phyloP scores from a whole-genome alignment of 2,329 filamentous ascomycete genomes.

The Claviceps lovelessii region DNA sequence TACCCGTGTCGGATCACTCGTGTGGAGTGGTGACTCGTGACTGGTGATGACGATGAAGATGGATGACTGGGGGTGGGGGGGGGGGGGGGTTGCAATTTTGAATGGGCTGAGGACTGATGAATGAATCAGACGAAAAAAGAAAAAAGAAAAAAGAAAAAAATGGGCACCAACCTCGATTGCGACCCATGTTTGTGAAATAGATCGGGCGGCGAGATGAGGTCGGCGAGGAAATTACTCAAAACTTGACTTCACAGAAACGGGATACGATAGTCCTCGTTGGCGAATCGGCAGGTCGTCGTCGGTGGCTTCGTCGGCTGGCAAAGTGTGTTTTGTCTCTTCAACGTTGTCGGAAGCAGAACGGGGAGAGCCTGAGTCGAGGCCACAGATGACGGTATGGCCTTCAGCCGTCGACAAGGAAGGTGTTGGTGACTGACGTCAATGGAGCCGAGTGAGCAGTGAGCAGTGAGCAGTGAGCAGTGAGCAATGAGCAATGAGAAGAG shows the following conservation, averaged over 20 bases:
- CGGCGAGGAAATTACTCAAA: neutral
- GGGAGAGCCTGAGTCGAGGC: too few relatives aligned
- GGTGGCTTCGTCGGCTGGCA: neutral
- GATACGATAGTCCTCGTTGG: neutral
- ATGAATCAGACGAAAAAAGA: too few relatives aligned
- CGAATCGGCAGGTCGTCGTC: neutral
- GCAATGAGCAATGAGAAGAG: neutral
- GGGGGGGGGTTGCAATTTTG: too few relatives aligned
- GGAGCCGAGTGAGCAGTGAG: too few relatives aligned
- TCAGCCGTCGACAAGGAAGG: neutral
- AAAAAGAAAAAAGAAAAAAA: too few relatives aligned
- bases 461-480: too few relatives aligned
- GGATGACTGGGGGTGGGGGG: too few relatives aligned
- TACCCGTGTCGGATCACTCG: neutral
- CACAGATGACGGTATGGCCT: too few relatives aligned
- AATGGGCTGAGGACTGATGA: neutral
- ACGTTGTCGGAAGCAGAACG: too few relatives aligned
- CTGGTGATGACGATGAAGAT: neutral
- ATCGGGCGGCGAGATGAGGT: neutral
- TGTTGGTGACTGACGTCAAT: neutral
- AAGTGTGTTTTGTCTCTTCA: neutral
- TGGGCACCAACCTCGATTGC: constrained; percentile 37
- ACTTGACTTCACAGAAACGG: neutral
- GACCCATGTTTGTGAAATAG: constrained; percentile 29
- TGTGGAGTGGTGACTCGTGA: neutral